These are phyloP conservation scores for Sungouiella blattae DNA, from an alignment of 805 yeast species.

Conservation along the genomic window DNA sequence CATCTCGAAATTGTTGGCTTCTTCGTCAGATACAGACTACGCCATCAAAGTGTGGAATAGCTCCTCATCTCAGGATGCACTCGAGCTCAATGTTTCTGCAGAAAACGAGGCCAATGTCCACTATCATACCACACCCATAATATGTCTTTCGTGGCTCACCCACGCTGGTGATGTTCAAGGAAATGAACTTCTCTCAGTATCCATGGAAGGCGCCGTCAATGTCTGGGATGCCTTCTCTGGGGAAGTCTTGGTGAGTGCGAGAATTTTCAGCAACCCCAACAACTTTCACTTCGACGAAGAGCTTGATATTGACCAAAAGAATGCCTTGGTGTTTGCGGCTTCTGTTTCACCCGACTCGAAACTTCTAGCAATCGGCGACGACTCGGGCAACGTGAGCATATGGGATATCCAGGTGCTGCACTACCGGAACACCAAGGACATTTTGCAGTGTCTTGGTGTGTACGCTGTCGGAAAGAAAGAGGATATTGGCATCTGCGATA, in stretches of 20 bases:
- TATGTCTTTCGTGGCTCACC: conserved; percentile 54
- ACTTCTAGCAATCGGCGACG: conserved; percentile 61
- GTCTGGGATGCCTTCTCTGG: conserved; percentile 62
- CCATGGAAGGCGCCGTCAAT: conserved; percentile 68
- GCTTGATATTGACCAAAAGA: conserved; percentile 29
- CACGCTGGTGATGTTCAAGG: conserved; percentile 16
- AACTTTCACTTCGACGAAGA: conserved; percentile 19
- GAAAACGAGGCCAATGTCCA: conserved; percentile 12
- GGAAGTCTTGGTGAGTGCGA: conserved; percentile 30
- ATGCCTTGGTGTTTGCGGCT: conserved; percentile 54
- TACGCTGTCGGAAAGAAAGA: neutral
- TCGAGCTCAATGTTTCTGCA: conserved; percentile 23
- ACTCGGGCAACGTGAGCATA: conserved; percentile 55
- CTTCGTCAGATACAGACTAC: conserved; percentile 71
- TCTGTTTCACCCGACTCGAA: conserved; percentile 47
- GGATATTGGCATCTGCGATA: conserved; percentile 33
- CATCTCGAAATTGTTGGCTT: conserved; percentile 53
- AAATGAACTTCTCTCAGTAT: conserved; percentile 30
- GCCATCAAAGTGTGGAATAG: conserved; percentile 75
- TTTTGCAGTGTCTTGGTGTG: conserved; percentile 26
- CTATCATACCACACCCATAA: conserved; percentile 53
- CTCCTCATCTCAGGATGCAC: conserved; percentile 49
- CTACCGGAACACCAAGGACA: conserved; percentile 6
- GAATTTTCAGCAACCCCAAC: conserved; percentile 24
- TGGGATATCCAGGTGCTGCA: conserved; percentile 39